Percentiles rank a stretch among this genome's conserved stretches.
Conservation (phyloP, 805 yeast genomes). For the Saturnispora dispora region DNA sequence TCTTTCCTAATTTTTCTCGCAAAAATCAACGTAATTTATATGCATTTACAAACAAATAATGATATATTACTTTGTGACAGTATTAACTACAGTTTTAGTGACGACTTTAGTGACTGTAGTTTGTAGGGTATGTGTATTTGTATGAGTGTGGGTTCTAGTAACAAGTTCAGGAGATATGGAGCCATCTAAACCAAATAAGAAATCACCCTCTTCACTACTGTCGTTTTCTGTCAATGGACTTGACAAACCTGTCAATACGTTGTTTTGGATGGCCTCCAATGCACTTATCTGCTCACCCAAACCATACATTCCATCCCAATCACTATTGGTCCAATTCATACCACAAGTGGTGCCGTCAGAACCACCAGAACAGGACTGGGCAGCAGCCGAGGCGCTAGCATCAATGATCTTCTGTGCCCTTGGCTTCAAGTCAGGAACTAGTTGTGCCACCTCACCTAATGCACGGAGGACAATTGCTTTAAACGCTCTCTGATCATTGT, state of each 20-base stretch:
- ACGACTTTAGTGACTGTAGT: neutral
- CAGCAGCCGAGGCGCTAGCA: conserved; percentile 58
- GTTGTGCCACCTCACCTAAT: conserved; percentile 15
- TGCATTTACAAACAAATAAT: neutral
- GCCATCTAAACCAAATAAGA: conserved; percentile 2
- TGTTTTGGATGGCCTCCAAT: conserved; percentile 53
- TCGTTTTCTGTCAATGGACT: conserved; percentile 9
- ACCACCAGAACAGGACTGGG: conserved; percentile 66
- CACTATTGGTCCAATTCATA: conserved; percentile 46
- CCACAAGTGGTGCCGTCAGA: conserved; percentile 72
- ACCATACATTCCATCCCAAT: conserved; percentile 62
- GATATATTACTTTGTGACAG: neutral
- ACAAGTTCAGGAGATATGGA: neutral
- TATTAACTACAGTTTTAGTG: neutral
- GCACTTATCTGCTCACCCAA: conserved; percentile 77
- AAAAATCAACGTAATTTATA: no score
- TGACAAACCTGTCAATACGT: conserved; percentile 30
- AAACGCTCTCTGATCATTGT: conserved; percentile 71
- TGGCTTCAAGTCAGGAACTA: conserved; percentile 42
- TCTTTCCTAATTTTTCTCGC: neutral
- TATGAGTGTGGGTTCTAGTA: conserved; percentile 4
- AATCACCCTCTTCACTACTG: conserved; percentile 7
- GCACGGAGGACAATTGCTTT: conserved; percentile 30
- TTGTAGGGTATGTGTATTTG: conserved; percentile 5
- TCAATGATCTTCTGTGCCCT: conserved; percentile 26